Base-by-base conservation (phyloP, 805 yeast species). In the Debaryomyces hansenii region DNA sequence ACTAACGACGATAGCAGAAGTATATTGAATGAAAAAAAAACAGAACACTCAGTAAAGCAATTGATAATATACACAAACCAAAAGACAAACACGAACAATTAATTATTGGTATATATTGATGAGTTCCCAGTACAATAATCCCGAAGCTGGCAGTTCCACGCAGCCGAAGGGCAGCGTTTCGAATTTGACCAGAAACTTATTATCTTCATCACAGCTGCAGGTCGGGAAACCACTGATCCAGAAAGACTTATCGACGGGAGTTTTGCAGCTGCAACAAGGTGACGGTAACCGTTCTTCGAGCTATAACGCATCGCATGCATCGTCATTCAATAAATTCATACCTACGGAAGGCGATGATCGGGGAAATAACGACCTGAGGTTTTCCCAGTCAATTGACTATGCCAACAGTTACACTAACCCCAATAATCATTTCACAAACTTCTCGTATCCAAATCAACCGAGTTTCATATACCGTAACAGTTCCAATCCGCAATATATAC, bases 131-230 rank as follows among this genome's bases (percentile, higher is more conserved):
- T 37, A 42, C 27, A 42, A 37, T 37, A 20, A 40, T 20, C 20
- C 42, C 2, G 42, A 39, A 11, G 33, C 28, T n/a, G 42, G 35
- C 11, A 21, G 35, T 21, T 15, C 42, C 20, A 21, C 16, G 14
- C 34, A 31, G 11, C 14, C 6, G 20, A 21, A n/a, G 21, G 31
- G 35, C 11, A 28, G 21, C 31, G 48, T 64, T 32, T 64, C 70
- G 31, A 65, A 65, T 51, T 54, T 65, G 44, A 65, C 70, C 33
- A 62, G 54, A 41, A 65, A 57, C 45, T 52, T 65, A 43, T 51
- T 65, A 53, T 55, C 63, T 12, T 56, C 64, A 12, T 32, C 11
- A 10, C 42, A 39, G 20, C 28, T 4, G 15, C 42, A 39, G 6
- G 16, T 4, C 5, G 20, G 20, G 10, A 20, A 15, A 21, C 37